phyloP scores from a whole-genome alignment of 331 rosid species.

The Rhamnella rubrinervis region DNA sequence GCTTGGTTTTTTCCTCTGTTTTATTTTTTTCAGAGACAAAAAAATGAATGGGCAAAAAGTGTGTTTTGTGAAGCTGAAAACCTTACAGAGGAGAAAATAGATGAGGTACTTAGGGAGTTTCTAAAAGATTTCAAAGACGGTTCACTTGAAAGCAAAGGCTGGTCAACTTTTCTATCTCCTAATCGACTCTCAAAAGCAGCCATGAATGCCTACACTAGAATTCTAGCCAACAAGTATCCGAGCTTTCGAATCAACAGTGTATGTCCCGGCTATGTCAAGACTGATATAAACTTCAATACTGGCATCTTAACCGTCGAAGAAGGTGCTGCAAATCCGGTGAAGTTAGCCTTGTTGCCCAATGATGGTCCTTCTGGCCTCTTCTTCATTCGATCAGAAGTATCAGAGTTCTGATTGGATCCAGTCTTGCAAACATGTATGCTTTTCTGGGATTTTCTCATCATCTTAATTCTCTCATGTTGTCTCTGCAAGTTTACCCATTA shows the following conservation, averaged over 20 bases:
- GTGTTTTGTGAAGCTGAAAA: conserved; percentile 45
- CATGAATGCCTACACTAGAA: conserved; percentile 64
- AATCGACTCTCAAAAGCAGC: conserved; percentile 65
- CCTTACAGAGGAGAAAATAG: conserved; percentile 53
- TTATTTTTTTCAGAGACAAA: conserved; percentile 10
- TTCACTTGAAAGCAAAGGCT: conserved; percentile 38
- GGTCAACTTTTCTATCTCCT: conserved; percentile 52
- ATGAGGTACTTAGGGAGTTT: conserved; percentile 45
- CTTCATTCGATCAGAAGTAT: conserved; percentile 4
- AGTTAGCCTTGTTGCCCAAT: conserved; percentile 35
- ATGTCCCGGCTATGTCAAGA: conserved; percentile 43
- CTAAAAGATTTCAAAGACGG: conserved; percentile 50
- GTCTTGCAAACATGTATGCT: neutral
- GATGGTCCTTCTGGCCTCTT: conserved; percentile 49
- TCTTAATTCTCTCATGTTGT: too few relatives aligned
- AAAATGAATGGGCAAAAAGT: conserved; percentile 44
- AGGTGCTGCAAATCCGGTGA: conserved; percentile 43
- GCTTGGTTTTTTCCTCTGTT: neutral
- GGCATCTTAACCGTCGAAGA: conserved; percentile 39
- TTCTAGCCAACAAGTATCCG: conserved; percentile 51
- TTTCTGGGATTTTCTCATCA: neutral
- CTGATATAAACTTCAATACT: conserved; percentile 29
- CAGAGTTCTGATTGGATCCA: neutral
- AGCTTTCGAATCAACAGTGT: conserved; percentile 19
- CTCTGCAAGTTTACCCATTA: too few relatives aligned